Conservation (phyloP, 2,329 filamentous ascomycete species). For the Colletotrichum orbiculare region DNA sequence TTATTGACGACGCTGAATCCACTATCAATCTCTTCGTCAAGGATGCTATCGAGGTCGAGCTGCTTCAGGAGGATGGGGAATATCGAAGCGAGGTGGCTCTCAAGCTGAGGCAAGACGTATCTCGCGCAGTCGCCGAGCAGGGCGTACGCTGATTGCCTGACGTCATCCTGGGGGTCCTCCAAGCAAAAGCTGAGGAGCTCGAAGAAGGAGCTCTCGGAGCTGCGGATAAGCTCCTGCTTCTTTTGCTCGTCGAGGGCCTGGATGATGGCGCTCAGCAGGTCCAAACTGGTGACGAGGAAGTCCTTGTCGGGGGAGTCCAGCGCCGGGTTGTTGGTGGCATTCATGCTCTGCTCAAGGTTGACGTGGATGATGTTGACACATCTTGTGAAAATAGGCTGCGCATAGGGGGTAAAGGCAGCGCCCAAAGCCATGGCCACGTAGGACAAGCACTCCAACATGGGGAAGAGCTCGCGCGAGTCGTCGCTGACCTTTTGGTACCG, state of each 20-base stretch:
- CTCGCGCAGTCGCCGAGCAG: slow-evolving; percentile 94
- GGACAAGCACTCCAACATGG: slow-evolving; percentile 93
- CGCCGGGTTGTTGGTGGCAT: slow-evolving; percentile 73
- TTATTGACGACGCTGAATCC: slow-evolving; percentile 97
- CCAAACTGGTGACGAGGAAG: slow-evolving; percentile 93
- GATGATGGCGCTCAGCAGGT: slow-evolving; percentile 91
- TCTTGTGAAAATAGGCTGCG: slow-evolving; percentile 84
- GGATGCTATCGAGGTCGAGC: slow-evolving; percentile 81
- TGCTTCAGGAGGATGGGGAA: slow-evolving; percentile 88
- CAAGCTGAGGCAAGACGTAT: slow-evolving; percentile 86
- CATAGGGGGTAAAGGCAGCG: slow-evolving; percentile 84
- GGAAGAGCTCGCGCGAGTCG: slow-evolving; percentile 92
- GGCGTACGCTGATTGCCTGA: slow-evolving; percentile 95
- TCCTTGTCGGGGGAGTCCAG: slow-evolving; percentile 92
- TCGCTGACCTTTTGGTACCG: slow-evolving; percentile 90
- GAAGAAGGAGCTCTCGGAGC: slow-evolving; percentile 86
- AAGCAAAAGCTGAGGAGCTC: slow-evolving; percentile 92
- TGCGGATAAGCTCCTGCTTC: slow-evolving; percentile 80
- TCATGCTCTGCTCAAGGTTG: slow-evolving; percentile 85
- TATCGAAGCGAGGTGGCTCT: slow-evolving; percentile 77
- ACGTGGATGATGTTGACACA: slow-evolving; percentile 92
- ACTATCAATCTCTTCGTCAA: slow-evolving; percentile 84
- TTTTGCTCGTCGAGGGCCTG: slow-evolving; percentile 83
- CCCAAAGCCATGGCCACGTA: slow-evolving; percentile 92
- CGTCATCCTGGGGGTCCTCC: slow-evolving; percentile 90